A percentile compares a stretch with the other conserved stretches of the same genome.
These are phyloP conservation scores for Canna indica DNA, from an alignment of 176 grass and related monocot species.

Conservation along the genomic window DNA sequence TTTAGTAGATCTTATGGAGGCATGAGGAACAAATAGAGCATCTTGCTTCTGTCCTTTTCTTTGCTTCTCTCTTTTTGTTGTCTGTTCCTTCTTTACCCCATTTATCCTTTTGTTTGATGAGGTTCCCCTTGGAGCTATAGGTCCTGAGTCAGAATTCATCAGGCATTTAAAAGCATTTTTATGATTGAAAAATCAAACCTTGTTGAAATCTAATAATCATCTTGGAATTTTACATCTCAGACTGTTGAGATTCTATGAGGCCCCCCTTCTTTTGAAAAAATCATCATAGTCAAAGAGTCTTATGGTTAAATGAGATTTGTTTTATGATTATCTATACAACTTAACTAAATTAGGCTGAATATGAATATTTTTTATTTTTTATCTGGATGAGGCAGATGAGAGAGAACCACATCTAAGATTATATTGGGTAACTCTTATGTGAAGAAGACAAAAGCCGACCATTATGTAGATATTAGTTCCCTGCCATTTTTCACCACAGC, in stretches of 20 bases:
- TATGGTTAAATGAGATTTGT: background rate
- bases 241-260: too few relatives aligned
- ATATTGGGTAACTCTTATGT: background rate
- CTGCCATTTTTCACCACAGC: background rate
- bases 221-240: background rate
- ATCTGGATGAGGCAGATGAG: background rate
- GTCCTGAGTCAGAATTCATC: background rate
- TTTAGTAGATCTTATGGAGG: background rate
- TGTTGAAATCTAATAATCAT: background rate
- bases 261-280: background rate
- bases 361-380: background rate
- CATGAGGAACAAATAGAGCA: background rate
- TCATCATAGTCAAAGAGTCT: background rate
- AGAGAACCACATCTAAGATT: background rate
- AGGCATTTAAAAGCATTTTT: background rate
- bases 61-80: background rate
- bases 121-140: background rate
- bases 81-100: too few relatives aligned
- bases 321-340: background rate
- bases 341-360: background rate
- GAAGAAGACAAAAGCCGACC: background rate
- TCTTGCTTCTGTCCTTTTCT: background rate
- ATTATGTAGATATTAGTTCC: background rate
- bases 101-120: background rate
- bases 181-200: background rate